phyloP scores from a whole-genome alignment of 2,329 filamentous ascomycete genomes.

The Bipolaris zeicola region DNA sequence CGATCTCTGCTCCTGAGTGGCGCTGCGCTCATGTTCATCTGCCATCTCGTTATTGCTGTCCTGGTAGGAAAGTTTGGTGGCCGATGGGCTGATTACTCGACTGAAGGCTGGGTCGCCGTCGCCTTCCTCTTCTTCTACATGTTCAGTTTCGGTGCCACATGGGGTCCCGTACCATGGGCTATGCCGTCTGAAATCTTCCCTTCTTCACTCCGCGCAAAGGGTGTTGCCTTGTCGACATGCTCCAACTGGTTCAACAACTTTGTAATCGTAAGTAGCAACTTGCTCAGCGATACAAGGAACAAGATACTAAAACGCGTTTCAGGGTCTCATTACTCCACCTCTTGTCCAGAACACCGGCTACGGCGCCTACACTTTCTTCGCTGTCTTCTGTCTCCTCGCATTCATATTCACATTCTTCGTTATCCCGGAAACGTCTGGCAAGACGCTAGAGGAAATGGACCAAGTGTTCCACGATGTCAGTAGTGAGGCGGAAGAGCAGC shows the following conservation, averaged over 20 bases:
- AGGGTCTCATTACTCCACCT: conserved; percentile 68
- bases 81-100: conserved; percentile 58
- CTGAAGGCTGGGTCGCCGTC: conserved; percentile 62
- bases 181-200: conserved; percentile 67
- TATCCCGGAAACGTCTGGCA: conserved; percentile 45
- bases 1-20: conserved; percentile 50
- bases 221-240: conserved; percentile 67
- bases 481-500: conserved; percentile 43
- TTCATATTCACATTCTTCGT: conserved; percentile 45
- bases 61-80: conserved; percentile 60
- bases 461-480: conserved; percentile 45
- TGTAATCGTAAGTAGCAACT: conserved; percentile 52
- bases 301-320: conserved; percentile 49
- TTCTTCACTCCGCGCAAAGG: conserved; percentile 65
- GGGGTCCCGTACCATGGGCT: conserved; percentile 60
- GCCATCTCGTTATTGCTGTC: conserved; percentile 62
- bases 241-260: conserved; percentile 71
- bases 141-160: conserved; percentile 65
- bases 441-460: conserved; percentile 47
- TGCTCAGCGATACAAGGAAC: background rate
- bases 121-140: conserved; percentile 68
- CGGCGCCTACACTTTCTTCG: conserved; percentile 50
- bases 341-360: conserved; percentile 63
- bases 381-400: conserved; percentile 42
- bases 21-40: conserved; percentile 54